Evolutionary conservation across 805 yeast genomes (phyloP).

Genomic region (Myxozyma neglecta): DNA sequence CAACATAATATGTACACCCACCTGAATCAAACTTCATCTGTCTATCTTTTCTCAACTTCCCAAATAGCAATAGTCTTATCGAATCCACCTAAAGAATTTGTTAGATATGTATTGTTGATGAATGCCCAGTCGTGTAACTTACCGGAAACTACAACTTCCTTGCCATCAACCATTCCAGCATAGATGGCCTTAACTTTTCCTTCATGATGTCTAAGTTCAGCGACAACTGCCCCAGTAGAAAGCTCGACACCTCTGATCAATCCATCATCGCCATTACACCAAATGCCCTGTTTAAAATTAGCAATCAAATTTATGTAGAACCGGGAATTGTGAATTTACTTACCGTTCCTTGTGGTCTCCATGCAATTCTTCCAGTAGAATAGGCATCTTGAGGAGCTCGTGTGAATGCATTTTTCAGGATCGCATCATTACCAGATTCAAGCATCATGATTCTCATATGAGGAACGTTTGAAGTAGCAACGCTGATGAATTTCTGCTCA

Average conservation of each 20-base stretch:
- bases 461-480: slow-evolving; percentile 78
- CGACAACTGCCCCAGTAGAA: slow-evolving; percentile 42
- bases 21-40: background rate
- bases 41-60: slow-evolving; percentile 32
- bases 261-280: slow-evolving; percentile 75
- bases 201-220: slow-evolving; percentile 42
- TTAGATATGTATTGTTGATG: background rate
- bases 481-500: slow-evolving; percentile 44
- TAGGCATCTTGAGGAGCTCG: slow-evolving; percentile 69
- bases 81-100: slow-evolving; percentile 43
- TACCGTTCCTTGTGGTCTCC: slow-evolving; percentile 44
- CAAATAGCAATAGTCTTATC: slow-evolving; percentile 44
- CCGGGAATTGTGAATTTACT: background rate
- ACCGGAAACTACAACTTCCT: slow-evolving; percentile 49
- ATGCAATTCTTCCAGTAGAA: slow-evolving; percentile 51
- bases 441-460: slow-evolving; percentile 66
- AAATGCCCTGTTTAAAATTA: slow-evolving; percentile 48
- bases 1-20: background rate
- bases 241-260: slow-evolving; percentile 59
- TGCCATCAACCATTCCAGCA: slow-evolving; percentile 36
- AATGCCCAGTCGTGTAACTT: background rate
- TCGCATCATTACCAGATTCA: slow-evolving; percentile 34
- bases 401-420: slow-evolving; percentile 50
- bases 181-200: slow-evolving; percentile 54
- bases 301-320: background rate